Conservation (phyloP, 2,329 filamentous ascomycete species). For the Ophiocordyceps polyrhachis-furcata region DNA sequence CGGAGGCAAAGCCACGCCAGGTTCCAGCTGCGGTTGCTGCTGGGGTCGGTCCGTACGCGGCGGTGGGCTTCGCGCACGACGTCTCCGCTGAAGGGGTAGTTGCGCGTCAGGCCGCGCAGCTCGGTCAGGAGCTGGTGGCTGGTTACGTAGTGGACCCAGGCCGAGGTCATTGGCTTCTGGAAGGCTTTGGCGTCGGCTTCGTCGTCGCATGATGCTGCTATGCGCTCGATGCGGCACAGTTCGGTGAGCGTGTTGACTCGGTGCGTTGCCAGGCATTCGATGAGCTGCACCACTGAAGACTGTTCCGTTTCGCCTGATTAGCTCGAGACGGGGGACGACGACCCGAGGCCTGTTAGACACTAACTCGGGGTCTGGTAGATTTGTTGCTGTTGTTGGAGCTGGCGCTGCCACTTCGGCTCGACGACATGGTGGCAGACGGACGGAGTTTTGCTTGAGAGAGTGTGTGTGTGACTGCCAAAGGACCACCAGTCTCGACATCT, state of each 20-base stretch:
- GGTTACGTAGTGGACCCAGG: constrained; percentile 52
- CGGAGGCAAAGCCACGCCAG: constrained; percentile 52
- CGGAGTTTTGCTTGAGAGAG: too few species aligned
- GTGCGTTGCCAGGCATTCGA: constrained; percentile 44
- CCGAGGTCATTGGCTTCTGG: constrained; percentile 46
- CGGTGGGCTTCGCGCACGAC: constrained; percentile 46
- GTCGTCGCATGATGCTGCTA: constrained; percentile 37
- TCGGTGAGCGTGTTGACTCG: constrained; percentile 58
- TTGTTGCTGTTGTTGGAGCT: constrained; percentile 2
- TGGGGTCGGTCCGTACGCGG: constrained; percentile 43
- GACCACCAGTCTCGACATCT: too few species aligned
- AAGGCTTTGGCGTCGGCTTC: constrained; percentile 40
- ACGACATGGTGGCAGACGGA: too few species aligned
- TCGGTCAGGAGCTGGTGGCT: constrained; percentile 52
- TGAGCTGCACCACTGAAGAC: constrained; percentile 39
- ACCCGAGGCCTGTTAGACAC: too few species aligned
- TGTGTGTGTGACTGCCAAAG: too few species aligned
- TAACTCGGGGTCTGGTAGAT: too few species aligned
- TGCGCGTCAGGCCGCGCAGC: constrained; percentile 45
- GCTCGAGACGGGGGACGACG: too few species aligned
- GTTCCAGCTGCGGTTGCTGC: constrained; percentile 56
- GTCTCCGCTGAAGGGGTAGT: constrained; percentile 48
- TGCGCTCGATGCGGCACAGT: constrained; percentile 50
- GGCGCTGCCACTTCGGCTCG: constrained; percentile 1
- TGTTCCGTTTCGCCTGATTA: constrained; percentile 11